These are phyloP conservation scores for Cadophora luteo-olivacea DNA, from an alignment of 2,329 filamentous ascomycete genomes.

Conservation along the genomic window DNA sequence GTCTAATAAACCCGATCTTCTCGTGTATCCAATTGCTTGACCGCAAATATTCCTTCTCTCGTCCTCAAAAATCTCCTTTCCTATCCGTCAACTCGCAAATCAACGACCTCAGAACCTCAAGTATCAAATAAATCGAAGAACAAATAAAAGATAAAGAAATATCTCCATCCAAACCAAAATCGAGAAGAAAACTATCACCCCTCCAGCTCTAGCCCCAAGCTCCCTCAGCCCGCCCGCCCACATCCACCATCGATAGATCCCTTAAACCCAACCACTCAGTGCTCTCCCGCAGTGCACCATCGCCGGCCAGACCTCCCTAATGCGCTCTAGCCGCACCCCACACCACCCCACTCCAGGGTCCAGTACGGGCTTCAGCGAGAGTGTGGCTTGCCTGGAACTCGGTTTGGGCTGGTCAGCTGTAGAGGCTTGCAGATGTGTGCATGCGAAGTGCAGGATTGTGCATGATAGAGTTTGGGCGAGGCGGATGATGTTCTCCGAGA, in stretches of 20 bases:
- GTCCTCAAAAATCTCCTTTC: not conserved
- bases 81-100: not conserved
- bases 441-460: constrained; percentile 1
- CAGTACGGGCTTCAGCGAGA: constrained; percentile 12
- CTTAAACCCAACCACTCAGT: not conserved
- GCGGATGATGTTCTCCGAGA: not conserved
- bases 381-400: not conserved
- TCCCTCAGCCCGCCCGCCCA: not conserved
- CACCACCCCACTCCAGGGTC: constrained; percentile 8
- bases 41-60: too few species aligned
- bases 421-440: constrained; percentile 7
- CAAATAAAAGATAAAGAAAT: not conserved
- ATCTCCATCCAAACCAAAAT: not conserved
- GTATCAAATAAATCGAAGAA: not conserved
- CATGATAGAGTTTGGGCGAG: not conserved
- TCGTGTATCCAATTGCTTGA: not conserved
- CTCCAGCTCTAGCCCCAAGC: constrained; percentile 13
- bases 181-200: constrained; percentile 9
- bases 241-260: not conserved
- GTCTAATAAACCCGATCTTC: too few species aligned
- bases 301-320: constrained; percentile 9
- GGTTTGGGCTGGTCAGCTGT: not conserved
- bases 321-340: constrained; percentile 6
- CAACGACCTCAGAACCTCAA: not conserved
- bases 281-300: not conserved